A percentile compares a stretch with the other conserved stretches of the same genome.
Conservation (phyloP, 1,284 basidiomycete species). For the Grifola frondosa region DNA sequence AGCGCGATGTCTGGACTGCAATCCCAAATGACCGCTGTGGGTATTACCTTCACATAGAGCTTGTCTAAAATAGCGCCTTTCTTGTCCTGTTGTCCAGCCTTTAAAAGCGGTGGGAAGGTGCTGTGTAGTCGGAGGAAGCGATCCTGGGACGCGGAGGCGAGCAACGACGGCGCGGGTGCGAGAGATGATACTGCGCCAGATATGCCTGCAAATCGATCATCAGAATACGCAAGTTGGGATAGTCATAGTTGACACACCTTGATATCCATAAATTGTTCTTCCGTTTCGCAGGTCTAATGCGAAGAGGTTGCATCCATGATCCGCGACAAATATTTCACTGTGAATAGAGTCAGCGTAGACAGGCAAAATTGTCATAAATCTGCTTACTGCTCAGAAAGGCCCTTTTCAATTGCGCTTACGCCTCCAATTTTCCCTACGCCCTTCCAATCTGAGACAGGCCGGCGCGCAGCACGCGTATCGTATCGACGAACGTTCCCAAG, state of each 20-base stretch:
- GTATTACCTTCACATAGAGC: constrained; percentile 65
- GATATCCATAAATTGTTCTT: constrained; percentile 67
- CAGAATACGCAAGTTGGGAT: not conserved
- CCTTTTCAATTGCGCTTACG: constrained; percentile 60
- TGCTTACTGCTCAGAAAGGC: constrained; percentile 68
- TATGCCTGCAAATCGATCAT: constrained; percentile 45
- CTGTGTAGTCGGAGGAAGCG: constrained; percentile 76
- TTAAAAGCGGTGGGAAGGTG: constrained; percentile 52
- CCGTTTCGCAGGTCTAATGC: constrained; percentile 79
- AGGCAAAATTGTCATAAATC: not conserved
- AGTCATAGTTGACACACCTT: constrained; percentile 43
- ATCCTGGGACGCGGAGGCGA: constrained; percentile 67
- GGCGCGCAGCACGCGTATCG: constrained; percentile 73
- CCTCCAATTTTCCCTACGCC: constrained; percentile 66
- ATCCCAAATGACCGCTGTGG: constrained; percentile 65
- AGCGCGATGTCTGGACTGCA: constrained; percentile 47
- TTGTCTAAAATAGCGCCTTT: constrained; percentile 71
- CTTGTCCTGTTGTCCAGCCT: constrained; percentile 50
- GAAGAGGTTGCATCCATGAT: constrained; percentile 67
- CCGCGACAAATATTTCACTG: constrained; percentile 79
- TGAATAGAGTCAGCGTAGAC: constrained; percentile 3
- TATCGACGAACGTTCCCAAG: constrained; percentile 78
- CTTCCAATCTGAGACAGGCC: constrained; percentile 70
- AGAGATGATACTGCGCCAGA: constrained; percentile 69
- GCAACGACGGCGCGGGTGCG: constrained; percentile 47